Evolutionary conservation across 441 rosid species (phyloP), one percentile per base, ranked within the genome.

Genomic region (Croton setiger): DNA sequence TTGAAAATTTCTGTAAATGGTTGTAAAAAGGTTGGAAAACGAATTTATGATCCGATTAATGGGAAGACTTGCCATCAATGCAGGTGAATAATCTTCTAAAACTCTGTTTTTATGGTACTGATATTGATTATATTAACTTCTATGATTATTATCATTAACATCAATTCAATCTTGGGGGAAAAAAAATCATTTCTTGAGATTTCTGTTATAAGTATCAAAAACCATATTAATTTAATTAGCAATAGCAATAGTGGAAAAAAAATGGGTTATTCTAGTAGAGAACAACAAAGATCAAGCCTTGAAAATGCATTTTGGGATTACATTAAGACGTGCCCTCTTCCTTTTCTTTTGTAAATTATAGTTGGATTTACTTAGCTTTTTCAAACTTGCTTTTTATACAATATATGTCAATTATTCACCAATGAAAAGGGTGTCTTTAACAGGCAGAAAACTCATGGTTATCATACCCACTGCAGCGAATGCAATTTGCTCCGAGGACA

Each of bases 61-160:
- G 99, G 98, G 53, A 92, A 92, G 75, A 92, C 98, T 82, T 94
- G 99, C 82, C 98, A 94, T 67, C 97, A 94, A 45, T 94, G 99
- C 90, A 86, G 99, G 97, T 87, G 14, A 65, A 78, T 13, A 3
- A 13, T 54, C 60, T 68, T 66, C 23, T 18, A 48, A 35, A 15
- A 15, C 60, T 23, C 63, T 27, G 13, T 60, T 7, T 66, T 10
- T 52, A 20, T 20, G 51, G 7, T 43, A 43, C 18, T 52, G 55
- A 52, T 52, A 5, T 14, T 49, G 55, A 14, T 9, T 39, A 27
- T 27, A 43, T 39, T 51, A 33, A 10, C 15, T n/a, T n/a, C 7
- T 37, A 10, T 54, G 33, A 39, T 61, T 56, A n/a, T 51, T 21
- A 39, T 37, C 59, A 37, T n/a, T 52, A 53, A 54, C 3, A 68